Conservation (phyloP, 805 yeast species). For the Candida boleticola region DNA sequence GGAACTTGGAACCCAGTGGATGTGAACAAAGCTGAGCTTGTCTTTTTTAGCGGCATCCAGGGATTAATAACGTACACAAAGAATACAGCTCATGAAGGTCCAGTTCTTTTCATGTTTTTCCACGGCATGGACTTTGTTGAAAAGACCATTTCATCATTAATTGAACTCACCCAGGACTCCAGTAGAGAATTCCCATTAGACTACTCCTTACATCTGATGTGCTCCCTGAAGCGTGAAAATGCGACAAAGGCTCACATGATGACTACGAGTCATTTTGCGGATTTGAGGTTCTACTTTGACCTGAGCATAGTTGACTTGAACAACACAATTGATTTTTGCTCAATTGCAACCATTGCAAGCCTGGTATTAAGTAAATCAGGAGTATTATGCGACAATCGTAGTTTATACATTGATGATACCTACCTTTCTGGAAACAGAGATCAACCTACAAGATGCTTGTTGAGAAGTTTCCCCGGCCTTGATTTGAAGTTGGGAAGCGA, state of each 20-base stretch:
- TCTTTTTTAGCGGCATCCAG: constrained; percentile 24
- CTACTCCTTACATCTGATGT: constrained; percentile 3
- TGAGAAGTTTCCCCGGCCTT: constrained; percentile 30
- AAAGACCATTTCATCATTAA: constrained; percentile 25
- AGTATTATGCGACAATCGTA: neutral
- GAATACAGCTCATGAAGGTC: constrained; percentile 15
- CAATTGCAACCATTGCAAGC: constrained; percentile 3
- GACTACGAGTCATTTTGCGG: constrained; percentile 3
- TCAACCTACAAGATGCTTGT: constrained; percentile 26
- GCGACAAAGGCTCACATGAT: neutral
- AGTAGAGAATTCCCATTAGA: constrained; percentile 5
- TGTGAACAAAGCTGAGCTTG: constrained; percentile 18
- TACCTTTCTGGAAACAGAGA: constrained; percentile 28
- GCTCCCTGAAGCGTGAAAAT: neutral
- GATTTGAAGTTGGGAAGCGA: constrained; percentile 14
- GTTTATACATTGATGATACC: constrained; percentile 28
- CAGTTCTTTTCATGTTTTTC: constrained; percentile 37
- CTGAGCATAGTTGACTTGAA: constrained; percentile 1
- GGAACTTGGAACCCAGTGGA: constrained; percentile 20
- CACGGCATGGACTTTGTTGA: constrained; percentile 33
- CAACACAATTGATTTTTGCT: neutral
- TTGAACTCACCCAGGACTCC: constrained; percentile 22
- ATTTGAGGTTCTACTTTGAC: constrained; percentile 3
- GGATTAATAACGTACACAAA: constrained; percentile 18
- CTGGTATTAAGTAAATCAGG: constrained; percentile 4